Evolutionary conservation across 1,284 basidiomycete species (phyloP).

Genomic region (Trichosporon ovoides): DNA sequence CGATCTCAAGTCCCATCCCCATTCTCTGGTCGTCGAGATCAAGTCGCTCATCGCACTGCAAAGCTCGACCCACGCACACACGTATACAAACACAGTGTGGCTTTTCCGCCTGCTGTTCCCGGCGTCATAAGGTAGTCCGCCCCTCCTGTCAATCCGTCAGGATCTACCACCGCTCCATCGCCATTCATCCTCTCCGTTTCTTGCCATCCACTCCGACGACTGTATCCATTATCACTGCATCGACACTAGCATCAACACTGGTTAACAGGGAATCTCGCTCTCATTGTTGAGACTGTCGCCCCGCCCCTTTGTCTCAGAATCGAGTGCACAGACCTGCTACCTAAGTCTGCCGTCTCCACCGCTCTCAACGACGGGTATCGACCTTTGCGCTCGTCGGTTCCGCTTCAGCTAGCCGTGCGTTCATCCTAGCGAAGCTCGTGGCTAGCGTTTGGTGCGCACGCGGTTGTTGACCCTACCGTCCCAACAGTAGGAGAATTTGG

Average conservation of each 20-base stretch:
- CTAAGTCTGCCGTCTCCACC: not conserved
- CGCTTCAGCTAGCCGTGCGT: not conserved
- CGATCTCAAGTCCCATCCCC: too few relatives aligned
- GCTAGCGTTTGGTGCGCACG: too few relatives aligned
- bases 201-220: conserved; percentile 2
- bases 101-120: not conserved
- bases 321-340: conserved; percentile 5
- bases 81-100: not conserved
- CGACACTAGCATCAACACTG: not conserved
- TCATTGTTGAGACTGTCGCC: conserved; percentile 1
- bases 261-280: not conserved
- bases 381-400: not conserved
- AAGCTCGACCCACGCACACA: not conserved
- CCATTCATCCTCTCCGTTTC: conserved; percentile 2
- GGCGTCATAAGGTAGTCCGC: not conserved
- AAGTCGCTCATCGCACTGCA: too few relatives aligned
- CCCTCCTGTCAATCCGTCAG: not conserved
- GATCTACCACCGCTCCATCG: not conserved
- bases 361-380: not conserved
- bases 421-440: not conserved
- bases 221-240: conserved; percentile 6
- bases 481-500: not conserved
- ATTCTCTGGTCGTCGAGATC: too few relatives aligned
- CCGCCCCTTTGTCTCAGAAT: conserved; percentile 1
- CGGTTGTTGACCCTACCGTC: too few relatives aligned